Conservation (phyloP, 306 rosid genomes). For the Amphicarpaea edgeworthii region DNA sequence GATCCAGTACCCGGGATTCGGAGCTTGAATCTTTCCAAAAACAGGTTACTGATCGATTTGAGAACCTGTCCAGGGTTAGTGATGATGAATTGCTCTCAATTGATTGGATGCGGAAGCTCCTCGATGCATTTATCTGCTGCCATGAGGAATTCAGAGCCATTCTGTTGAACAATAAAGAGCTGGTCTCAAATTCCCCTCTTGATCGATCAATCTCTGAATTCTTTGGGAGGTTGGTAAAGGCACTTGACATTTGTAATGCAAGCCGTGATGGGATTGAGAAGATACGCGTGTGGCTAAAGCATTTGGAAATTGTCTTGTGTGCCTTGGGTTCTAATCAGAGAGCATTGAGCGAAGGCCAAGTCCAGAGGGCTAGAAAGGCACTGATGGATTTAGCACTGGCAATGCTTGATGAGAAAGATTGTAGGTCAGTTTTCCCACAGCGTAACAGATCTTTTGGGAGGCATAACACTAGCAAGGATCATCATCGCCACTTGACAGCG, state of each 20-base stretch:
- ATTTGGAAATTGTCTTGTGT: slow-evolving; percentile 7
- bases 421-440: background rate
- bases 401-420: slow-evolving; percentile 13
- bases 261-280: slow-evolving; percentile 12
- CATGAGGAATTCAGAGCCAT: slow-evolving; percentile 25
- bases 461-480: background rate
- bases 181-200: too few species aligned
- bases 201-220: too few species aligned
- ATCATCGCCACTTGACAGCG: background rate
- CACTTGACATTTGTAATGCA: slow-evolving; percentile 26
- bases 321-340: slow-evolving; percentile 14
- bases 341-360: slow-evolving; percentile 8
- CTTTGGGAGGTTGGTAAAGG: background rate
- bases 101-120: slow-evolving; percentile 11
- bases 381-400: slow-evolving; percentile 17
- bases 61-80: slow-evolving; percentile 2
- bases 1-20: background rate
- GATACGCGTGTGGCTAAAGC: slow-evolving; percentile 1
- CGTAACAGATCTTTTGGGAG: slow-evolving; percentile 12
- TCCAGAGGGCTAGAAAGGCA: slow-evolving; percentile 24
- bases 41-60: background rate
- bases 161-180: background rate
- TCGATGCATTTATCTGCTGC: slow-evolving; percentile 19
- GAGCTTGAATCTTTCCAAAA: slow-evolving; percentile 24
- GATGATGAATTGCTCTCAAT: slow-evolving; percentile 18